Conservation (phyloP, 768 basidiomycete genomes). For the Megacollybia marginata region DNA sequence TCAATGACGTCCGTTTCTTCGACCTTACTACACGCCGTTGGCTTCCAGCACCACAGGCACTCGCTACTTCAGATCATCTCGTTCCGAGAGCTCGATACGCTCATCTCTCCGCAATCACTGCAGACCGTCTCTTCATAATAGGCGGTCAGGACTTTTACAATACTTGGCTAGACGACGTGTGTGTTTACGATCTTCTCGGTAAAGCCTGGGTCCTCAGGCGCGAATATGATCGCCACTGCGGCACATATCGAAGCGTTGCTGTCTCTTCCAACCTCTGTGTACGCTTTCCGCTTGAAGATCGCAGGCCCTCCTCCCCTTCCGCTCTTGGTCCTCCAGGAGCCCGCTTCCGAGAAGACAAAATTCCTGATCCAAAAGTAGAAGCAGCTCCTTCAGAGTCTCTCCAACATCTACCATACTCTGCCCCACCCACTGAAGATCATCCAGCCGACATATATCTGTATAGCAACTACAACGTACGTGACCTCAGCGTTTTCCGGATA, state of each 20-base stretch:
- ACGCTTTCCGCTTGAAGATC: conserved; percentile 61
- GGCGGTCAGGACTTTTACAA: conserved; percentile 94
- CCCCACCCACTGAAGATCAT: conserved; percentile 60
- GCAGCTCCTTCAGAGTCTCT: conserved; percentile 53
- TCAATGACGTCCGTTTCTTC: conserved; percentile 89
- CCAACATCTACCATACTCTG: conserved; percentile 71
- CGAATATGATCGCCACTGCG: conserved; percentile 87
- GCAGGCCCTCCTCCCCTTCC: conserved; percentile 27
- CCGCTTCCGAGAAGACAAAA: conserved; percentile 47
- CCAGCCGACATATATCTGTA: conserved; percentile 88
- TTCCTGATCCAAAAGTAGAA: conserved; percentile 24
- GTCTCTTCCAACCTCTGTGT: conserved; percentile 66
- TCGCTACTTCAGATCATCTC: conserved; percentile 35
- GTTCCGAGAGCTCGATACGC: conserved; percentile 87
- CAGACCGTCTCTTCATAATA: conserved; percentile 81
- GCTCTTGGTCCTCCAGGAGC: conserved; percentile 48
- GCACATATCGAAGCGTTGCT: conserved; percentile 91
- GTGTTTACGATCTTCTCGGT: conserved; percentile 73
- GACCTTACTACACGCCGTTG: conserved; percentile 67
- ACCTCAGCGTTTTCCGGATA: conserved; percentile 3
- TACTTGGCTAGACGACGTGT: conserved; percentile 89
- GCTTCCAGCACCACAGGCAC: conserved; percentile 44
- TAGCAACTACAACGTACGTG: conserved; percentile 89
- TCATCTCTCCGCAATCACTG: conserved; percentile 83
- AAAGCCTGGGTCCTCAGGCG: conserved; percentile 75